Conservation (phyloP, 257 asterid species). For the Penstemon davidsonii region DNA sequence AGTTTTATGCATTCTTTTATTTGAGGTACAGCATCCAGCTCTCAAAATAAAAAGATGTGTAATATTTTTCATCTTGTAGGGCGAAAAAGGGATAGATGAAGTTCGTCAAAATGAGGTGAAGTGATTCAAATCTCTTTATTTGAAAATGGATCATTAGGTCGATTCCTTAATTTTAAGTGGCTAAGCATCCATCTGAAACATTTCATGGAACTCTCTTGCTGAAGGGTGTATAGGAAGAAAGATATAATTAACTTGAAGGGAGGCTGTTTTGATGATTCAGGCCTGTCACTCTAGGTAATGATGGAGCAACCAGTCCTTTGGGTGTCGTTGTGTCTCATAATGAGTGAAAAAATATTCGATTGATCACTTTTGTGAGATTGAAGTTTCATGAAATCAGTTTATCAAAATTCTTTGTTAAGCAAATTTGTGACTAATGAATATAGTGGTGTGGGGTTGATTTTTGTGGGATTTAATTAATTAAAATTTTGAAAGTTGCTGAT, state of each 20-base stretch:
- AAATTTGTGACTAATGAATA: neutral
- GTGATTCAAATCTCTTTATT: constrained; percentile 32
- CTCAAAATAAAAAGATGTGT: constrained; percentile 43
- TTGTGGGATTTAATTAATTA: neutral
- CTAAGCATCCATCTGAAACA: constrained; percentile 13
- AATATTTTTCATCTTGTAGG: constrained; percentile 60
- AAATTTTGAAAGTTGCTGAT: constrained; percentile 10
- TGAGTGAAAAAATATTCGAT: neutral
- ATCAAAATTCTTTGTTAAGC: neutral
- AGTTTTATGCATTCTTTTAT: constrained; percentile 21
- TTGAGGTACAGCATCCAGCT: constrained; percentile 33
- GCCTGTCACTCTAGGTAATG: neutral
- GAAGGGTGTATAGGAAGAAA: neutral
- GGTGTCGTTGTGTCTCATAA: neutral
- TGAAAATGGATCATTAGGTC: constrained; percentile 19
- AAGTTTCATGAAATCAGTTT: neutral
- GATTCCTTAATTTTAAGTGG: constrained; percentile 18
- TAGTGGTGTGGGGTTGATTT: neutral
- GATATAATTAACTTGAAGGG: neutral
- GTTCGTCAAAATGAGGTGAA: constrained; percentile 55
- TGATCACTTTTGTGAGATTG: neutral
- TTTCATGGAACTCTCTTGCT: neutral
- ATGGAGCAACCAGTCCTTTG: neutral
- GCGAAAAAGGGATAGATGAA: constrained; percentile 60
- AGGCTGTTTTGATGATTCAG: constrained; percentile 18